These are phyloP conservation scores for Penicillium odoratum DNA, from an alignment of 495 filamentous ascomycete genomes.

Conservation along the genomic window DNA sequence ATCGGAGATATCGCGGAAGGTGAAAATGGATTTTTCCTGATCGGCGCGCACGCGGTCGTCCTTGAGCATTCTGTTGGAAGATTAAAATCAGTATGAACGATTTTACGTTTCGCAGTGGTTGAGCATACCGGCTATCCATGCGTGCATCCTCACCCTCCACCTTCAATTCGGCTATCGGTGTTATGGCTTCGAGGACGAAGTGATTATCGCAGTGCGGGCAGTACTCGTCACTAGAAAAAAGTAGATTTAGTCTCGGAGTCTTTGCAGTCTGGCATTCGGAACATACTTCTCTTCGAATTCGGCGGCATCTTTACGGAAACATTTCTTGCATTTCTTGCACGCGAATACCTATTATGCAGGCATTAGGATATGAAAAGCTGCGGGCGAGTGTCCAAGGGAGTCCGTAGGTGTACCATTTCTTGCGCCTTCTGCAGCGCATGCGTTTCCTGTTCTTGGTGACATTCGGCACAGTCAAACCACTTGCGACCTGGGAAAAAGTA, in stretches of 20 bases:
- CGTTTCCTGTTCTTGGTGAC: slow-evolving; percentile 77
- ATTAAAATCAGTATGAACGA: background rate
- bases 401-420: slow-evolving; percentile 67
- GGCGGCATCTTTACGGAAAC: slow-evolving; percentile 86
- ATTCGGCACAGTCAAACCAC: slow-evolving; percentile 99
- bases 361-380: slow-evolving; percentile 6
- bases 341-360: slow-evolving; percentile 60
- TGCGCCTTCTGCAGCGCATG: slow-evolving; percentile 73
- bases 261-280: slow-evolving; percentile 4
- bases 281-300: slow-evolving; percentile 84
- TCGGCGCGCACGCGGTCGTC: slow-evolving; percentile 77
- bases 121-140: slow-evolving; percentile 62
- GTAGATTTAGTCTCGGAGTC: slow-evolving; percentile 3
- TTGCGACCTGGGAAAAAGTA: slow-evolving; percentile 58
- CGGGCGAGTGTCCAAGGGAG: background rate
- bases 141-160: slow-evolving; percentile 90
- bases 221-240: slow-evolving; percentile 77
- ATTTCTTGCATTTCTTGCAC: slow-evolving; percentile 98
- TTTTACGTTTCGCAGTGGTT: background rate
- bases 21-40: slow-evolving; percentile 66
- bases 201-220: slow-evolving; percentile 99
- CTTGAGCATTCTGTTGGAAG: slow-evolving; percentile 73
- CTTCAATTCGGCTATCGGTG: slow-evolving; percentile 73
- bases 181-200: slow-evolving; percentile 85
- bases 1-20: slow-evolving; percentile 68